These are phyloP conservation scores for Hypoxylon perforatum DNA, from an alignment of 495 filamentous ascomycete genomes.

Conservation along the genomic window DNA sequence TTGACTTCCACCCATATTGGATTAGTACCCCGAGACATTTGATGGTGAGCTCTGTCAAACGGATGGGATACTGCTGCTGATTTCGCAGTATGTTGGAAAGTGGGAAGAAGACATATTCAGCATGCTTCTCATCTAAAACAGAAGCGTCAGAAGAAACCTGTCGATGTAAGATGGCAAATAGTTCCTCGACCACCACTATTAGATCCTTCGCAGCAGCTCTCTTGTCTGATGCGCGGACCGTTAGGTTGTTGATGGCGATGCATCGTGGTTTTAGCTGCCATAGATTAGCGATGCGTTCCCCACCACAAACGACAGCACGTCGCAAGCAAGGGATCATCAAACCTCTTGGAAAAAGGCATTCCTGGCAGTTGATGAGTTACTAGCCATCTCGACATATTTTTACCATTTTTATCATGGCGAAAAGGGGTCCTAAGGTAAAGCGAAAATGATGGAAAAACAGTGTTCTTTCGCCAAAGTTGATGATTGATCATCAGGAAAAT, in stretches of 20 bases:
- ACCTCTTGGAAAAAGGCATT: slow-evolving; percentile 59
- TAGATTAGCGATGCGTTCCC: slow-evolving; percentile 23
- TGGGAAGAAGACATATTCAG: slow-evolving; percentile 95
- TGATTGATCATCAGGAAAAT: not conserved
- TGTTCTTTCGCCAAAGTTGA: slow-evolving; percentile 1
- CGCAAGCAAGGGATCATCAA: slow-evolving; percentile 12
- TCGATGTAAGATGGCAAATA: slow-evolving; percentile 64
- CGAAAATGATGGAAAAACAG: not conserved
- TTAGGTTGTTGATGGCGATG: slow-evolving; percentile 78
- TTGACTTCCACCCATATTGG: slow-evolving; percentile 77
- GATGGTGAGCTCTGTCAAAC: slow-evolving; percentile 78
- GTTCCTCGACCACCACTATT: slow-evolving; percentile 61
- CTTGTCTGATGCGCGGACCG: slow-evolving; percentile 68
- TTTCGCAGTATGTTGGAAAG: slow-evolving; percentile 86
- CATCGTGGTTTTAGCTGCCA: slow-evolving; percentile 78
- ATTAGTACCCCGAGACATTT: slow-evolving; percentile 78
- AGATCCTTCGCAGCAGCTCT: slow-evolving; percentile 66
- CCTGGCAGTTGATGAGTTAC: slow-evolving; percentile 36
- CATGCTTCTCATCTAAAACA: slow-evolving; percentile 80
- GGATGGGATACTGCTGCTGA: slow-evolving; percentile 75
- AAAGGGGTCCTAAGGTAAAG: not conserved
- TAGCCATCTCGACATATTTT: slow-evolving; percentile 37
- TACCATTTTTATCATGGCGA: slow-evolving; percentile 14
- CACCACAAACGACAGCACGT: not conserved
- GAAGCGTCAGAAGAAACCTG: slow-evolving; percentile 61